These are phyloP conservation scores for Puccinia brachypodii DNA, from an alignment of 1,284 basidiomycete genomes.

Conservation along the genomic window DNA sequence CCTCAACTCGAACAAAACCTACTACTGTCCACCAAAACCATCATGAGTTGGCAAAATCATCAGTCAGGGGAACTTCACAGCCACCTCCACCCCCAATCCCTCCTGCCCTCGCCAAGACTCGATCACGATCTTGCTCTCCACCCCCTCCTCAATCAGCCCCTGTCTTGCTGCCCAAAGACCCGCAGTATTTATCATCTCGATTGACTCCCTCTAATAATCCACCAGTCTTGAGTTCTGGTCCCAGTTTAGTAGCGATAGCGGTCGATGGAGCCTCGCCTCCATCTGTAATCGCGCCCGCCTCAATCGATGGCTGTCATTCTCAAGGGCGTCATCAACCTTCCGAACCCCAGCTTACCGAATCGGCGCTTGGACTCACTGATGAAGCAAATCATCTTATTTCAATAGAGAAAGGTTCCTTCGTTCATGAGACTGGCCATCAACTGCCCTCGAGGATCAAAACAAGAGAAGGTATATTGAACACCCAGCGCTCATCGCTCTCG, in stretches of 20 bases:
- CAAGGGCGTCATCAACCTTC: not conserved
- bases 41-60: not conserved
- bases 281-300: not conserved
- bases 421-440: not conserved
- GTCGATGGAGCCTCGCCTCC: not conserved
- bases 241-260: not conserved
- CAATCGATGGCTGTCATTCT: not conserved
- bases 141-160: not conserved
- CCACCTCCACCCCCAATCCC: not conserved
- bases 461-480: not conserved
- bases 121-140: slow-evolving; percentile 36
- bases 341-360: slow-evolving; percentile 2
- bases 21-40: not conserved
- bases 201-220: not conserved
- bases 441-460: not conserved
- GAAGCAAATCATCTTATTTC: slow-evolving; percentile 7
- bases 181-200: not conserved
- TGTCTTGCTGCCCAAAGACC: not conserved
- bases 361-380: slow-evolving; percentile 22
- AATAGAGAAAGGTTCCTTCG: not conserved
- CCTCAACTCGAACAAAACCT: not conserved
- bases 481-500: not conserved
- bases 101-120: not conserved
- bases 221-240: not conserved
- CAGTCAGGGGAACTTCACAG: slow-evolving; percentile 18